Conservation (phyloP, 2,329 filamentous ascomycete species). For the Arthrobotrys conoides region DNA sequence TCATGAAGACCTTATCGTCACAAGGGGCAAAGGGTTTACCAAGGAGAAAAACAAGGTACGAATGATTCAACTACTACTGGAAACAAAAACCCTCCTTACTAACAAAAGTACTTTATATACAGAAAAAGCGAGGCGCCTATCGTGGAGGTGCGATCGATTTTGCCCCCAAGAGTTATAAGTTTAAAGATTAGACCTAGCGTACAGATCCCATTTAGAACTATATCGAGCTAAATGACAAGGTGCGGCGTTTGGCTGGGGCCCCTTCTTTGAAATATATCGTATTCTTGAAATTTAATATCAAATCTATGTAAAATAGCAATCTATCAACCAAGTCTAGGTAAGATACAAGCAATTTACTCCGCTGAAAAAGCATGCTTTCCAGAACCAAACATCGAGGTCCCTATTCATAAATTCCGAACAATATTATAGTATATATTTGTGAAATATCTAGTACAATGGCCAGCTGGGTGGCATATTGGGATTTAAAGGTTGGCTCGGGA, state of each 20-base stretch:
- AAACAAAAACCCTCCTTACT: constrained; percentile 18
- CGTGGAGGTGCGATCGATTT: constrained; percentile 90
- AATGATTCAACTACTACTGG: constrained; percentile 66
- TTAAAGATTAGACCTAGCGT: constrained; percentile 78
- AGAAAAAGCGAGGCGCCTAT: constrained; percentile 90
- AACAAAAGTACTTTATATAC: constrained; percentile 25
- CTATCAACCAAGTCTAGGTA: background rate
- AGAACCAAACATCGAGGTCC: background rate
- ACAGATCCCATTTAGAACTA: constrained; percentile 2
- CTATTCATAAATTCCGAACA: too few species aligned
- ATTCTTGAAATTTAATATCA: background rate
- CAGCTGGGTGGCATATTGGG: too few species aligned
- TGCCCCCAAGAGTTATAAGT: constrained; percentile 86
- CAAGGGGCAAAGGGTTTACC: constrained; percentile 95
- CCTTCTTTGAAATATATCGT: background rate
- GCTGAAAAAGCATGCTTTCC: background rate
- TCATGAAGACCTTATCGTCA: constrained; percentile 88
- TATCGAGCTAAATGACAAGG: background rate
- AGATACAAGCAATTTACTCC: background rate
- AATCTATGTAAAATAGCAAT: constrained; percentile 16
- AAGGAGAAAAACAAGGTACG: constrained; percentile 96
- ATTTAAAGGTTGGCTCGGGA: too few species aligned
- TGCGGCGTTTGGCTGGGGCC: background rate
- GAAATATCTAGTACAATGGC: too few species aligned
- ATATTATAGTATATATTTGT: too few species aligned